Percentiles rank a stretch among this genome's conserved stretches.
These are phyloP conservation scores for Thozetella sp. DNA, from an alignment of 495 filamentous ascomycete species.

Conservation along the genomic window DNA sequence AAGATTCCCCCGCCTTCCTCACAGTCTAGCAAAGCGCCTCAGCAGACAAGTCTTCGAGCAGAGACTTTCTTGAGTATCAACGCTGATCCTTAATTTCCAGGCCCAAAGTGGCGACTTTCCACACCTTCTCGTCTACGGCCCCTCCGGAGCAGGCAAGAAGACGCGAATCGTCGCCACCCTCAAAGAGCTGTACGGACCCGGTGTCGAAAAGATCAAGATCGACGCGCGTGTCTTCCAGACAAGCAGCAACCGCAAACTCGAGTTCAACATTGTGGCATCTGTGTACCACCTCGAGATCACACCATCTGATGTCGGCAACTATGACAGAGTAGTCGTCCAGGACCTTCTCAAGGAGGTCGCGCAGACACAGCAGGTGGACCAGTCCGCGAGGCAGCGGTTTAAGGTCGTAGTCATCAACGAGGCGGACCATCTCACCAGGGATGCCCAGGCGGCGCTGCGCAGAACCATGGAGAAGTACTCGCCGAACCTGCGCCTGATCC, in stretches of 20 bases:
- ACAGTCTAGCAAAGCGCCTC: neutral
- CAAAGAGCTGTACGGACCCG: conserved; percentile 88
- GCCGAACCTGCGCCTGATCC: conserved; percentile 87
- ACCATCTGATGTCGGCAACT: conserved; percentile 94
- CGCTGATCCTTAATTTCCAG: conserved; percentile 41
- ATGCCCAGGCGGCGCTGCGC: conserved; percentile 93
- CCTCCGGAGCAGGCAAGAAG: conserved; percentile 96
- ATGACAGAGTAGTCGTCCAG: conserved; percentile 93
- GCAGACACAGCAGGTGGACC: conserved; percentile 97
- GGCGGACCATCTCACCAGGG: conserved; percentile 91
- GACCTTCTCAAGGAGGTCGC: conserved; percentile 97
- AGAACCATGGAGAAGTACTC: conserved; percentile 99
- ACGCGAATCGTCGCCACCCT: conserved; percentile 93
- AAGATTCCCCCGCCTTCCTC: neutral
- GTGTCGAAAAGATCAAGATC: conserved; percentile 97
- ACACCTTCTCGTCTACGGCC: conserved; percentile 94
- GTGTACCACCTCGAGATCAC: conserved; percentile 98
- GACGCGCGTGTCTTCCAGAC: conserved; percentile 96
- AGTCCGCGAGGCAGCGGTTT: conserved; percentile 84
- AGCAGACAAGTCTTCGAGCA: conserved; percentile 10
- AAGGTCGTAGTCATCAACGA: conserved; percentile 99
- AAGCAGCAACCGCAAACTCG: conserved; percentile 90
- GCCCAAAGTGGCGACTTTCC: conserved; percentile 97
- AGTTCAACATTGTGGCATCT: conserved; percentile 97
- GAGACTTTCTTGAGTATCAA: neutral